Percentiles rank a stretch among this genome's conserved stretches.
These are phyloP conservation scores for Graphiopsis chlorocephala DNA, from an alignment of 2,329 filamentous ascomycete genomes.

Conservation along the genomic window DNA sequence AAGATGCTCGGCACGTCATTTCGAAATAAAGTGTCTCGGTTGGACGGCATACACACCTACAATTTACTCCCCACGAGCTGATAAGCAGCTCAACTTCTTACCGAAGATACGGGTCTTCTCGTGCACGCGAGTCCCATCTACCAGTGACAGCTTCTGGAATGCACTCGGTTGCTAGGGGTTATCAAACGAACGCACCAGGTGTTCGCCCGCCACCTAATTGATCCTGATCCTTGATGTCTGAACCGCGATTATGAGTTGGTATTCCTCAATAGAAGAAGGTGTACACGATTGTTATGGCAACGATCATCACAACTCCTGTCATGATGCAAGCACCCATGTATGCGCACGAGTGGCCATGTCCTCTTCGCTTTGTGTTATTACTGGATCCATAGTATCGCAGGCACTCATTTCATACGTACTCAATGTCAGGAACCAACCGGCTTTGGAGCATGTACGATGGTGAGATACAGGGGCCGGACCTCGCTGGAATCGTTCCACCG, in stretches of 20 bases:
- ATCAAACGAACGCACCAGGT: neutral
- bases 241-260: neutral
- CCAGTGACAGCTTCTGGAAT: constrained; percentile 4
- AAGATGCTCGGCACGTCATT: constrained; percentile 1
- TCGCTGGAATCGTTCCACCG: neutral
- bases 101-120: neutral
- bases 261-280: neutral
- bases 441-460: neutral
- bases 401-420: neutral
- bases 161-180: constrained; percentile 6
- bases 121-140: neutral
- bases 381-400: neutral
- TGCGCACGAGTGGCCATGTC: neutral
- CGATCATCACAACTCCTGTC: neutral
- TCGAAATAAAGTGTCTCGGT: neutral
- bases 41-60: neutral
- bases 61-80: neutral
- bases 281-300: constrained; percentile 3
- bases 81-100: neutral
- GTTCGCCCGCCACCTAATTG: neutral
- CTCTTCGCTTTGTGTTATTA: no score
- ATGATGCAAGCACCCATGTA: neutral
- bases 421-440: neutral
- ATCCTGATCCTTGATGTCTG: neutral
- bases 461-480: neutral